Conservation (phyloP, 768 basidiomycete species). For the Cyclocybe aegerita region DNA sequence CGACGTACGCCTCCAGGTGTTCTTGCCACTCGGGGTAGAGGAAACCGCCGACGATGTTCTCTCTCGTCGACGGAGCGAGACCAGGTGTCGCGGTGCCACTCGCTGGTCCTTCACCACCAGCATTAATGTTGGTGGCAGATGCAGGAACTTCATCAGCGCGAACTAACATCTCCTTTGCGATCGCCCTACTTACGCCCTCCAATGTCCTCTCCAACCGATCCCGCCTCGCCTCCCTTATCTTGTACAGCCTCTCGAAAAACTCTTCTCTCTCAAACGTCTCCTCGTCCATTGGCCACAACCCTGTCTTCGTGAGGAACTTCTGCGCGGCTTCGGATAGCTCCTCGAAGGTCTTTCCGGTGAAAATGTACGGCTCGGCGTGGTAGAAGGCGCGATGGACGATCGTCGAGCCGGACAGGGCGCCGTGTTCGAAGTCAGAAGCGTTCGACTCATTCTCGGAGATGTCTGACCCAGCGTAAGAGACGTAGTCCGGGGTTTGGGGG, state of each 20-base stretch:
- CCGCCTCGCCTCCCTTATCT: background rate
- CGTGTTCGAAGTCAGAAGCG: too few species aligned
- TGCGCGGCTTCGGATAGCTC: constrained; percentile 4
- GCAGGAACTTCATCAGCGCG: background rate
- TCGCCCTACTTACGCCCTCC: constrained; percentile 7
- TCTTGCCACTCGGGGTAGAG: constrained; percentile 12
- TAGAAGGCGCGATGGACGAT: background rate
- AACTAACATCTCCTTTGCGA: constrained; percentile 3
- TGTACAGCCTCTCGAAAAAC: background rate
- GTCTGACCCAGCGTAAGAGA: too few species aligned
- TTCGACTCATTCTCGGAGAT: too few species aligned
- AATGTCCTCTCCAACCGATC: constrained; percentile 4
- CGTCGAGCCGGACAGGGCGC: too few species aligned
- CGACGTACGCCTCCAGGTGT: constrained; percentile 10
- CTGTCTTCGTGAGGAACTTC: constrained; percentile 3
- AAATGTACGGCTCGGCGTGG: background rate
- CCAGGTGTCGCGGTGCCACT: background rate
- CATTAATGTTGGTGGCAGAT: background rate
- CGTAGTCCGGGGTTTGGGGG: too few species aligned
- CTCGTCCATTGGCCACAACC: background rate
- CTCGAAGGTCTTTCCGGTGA: background rate
- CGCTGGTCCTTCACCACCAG: background rate
- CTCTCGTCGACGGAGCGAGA: background rate
- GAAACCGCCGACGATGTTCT: background rate
- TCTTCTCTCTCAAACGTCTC: background rate